These are phyloP conservation scores for Piedraia hortae DNA, from an alignment of 2,329 filamentous ascomycete genomes.

Conservation along the genomic window DNA sequence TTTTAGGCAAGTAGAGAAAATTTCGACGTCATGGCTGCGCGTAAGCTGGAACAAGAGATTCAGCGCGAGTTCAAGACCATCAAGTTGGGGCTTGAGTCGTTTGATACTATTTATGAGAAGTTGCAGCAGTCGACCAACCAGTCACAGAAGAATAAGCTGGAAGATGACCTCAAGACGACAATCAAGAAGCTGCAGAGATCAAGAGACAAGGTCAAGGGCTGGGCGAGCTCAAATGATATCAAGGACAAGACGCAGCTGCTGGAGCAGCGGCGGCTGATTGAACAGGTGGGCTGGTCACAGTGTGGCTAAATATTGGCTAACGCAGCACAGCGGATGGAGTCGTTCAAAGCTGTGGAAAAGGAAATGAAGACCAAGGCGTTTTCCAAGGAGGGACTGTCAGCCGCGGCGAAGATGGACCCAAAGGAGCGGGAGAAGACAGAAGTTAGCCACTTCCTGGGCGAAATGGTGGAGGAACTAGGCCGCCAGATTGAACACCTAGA, in stretches of 20 bases:
- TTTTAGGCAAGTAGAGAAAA: too few relatives aligned
- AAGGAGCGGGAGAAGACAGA: constrained; percentile 89
- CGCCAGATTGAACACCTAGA: constrained; percentile 81
- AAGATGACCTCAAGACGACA: constrained; percentile 93
- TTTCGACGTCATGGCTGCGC: constrained; percentile 43
- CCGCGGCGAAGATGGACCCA: constrained; percentile 81
- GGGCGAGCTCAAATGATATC: constrained; percentile 94
- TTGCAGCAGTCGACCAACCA: constrained; percentile 83
- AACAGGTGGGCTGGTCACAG: constrained; percentile 37
- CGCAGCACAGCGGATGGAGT: constrained; percentile 64
- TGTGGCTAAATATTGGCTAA: constrained; percentile 1
- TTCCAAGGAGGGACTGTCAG: constrained; percentile 86
- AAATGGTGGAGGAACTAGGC: constrained; percentile 76
- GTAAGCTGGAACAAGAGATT: constrained; percentile 84
- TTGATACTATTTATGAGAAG: constrained; percentile 93
- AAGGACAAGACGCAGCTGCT: constrained; percentile 94
- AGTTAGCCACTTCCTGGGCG: constrained; percentile 57
- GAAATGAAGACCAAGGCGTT: constrained; percentile 99
- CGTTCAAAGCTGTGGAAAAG: constrained; percentile 99
- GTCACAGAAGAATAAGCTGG: constrained; percentile 91
- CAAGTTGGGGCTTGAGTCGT: constrained; percentile 67
- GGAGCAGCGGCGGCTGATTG: constrained; percentile 85
- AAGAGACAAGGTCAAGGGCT: constrained; percentile 98
- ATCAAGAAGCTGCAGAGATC: constrained; percentile 98
- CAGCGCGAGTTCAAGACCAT: constrained; percentile 61